Percentiles rank a stretch among this genome's conserved stretches.
Conservation (phyloP, 371 early-diverging fungal species). For the Mortierella sp. region DNA sequence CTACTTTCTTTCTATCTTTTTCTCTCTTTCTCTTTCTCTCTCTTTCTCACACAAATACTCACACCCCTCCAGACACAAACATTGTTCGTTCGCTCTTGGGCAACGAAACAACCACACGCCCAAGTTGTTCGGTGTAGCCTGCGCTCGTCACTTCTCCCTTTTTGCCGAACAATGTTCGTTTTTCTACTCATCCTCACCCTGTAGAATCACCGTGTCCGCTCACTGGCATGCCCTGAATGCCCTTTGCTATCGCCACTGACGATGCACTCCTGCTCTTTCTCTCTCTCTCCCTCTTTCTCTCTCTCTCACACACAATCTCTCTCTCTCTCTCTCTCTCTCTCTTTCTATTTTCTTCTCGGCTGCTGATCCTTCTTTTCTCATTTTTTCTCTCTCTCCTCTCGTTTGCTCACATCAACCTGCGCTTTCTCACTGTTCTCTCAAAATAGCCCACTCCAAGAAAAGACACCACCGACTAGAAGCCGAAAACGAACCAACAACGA, state of each 20-base stretch:
- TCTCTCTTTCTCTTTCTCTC: not conserved
- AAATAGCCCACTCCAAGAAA: no score
- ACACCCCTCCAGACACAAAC: not conserved
- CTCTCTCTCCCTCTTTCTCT: conserved; percentile 1
- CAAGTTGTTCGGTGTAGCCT: not conserved
- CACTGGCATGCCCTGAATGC: no score
- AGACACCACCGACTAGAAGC: no score
- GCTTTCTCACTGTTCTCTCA: no score
- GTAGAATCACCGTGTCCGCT: no score
- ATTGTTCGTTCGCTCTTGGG: not conserved
- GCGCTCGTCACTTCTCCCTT: not conserved
- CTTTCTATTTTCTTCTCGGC: conserved; percentile 2
- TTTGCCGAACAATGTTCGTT: not conserved
- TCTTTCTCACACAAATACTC: not conserved
- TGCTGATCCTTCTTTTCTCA: not conserved
- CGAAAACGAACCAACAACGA: no score
- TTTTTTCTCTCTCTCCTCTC: not conserved
- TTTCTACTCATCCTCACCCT: not conserved
- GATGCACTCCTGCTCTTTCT: conserved; percentile 4
- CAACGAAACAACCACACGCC: not conserved
- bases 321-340: not conserved
- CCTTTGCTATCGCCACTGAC: no score
- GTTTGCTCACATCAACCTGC: not conserved
- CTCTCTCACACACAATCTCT: no score
- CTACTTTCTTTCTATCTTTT: not conserved